Evolutionary conservation across 78 protist species (phyloP), one percentile per base, ranked within the genome.

Genomic region (Planoprotostelium fungivorum): DNA sequence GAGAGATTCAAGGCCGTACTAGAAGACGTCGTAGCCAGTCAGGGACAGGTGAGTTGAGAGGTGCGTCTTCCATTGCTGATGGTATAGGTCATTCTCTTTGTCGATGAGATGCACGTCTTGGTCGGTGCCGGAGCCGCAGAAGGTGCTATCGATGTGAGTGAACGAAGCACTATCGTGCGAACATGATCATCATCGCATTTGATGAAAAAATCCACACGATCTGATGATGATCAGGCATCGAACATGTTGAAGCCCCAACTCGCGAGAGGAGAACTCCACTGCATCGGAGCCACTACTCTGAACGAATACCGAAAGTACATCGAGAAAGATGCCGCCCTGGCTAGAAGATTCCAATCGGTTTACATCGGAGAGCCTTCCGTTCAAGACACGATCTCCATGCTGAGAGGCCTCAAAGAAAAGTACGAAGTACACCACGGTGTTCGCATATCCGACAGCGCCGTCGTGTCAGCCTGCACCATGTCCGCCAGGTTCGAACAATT

Each of bases 221-320:
- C n/a, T n/a, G n/a, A n/a, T n/a, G n/a, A n/a, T n/a, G n/a, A n/a
- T n/a, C 73, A 51, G 73, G 99, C 99, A 0, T 96, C 99, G 28
- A 98, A 99, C 63, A 90, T 99, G 89, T 95, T 99, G 90, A 99
- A 99, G 95, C 99, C 99, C 28, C 86, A 92, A 89, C 98, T 99
- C 29, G 99, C 99, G 16, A 96, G 99, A 0, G 99, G 99, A 31
- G 98, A 98, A 89, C 94, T 99, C 34, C 98, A 97, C 1, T 96
- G 98, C 93, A 97, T 99, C 28, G 99, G 99, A 29, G 99, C 99
- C 23, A 99, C 99, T 0, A 99, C 99, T 0, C 89, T 96, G 1
- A 89, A 92, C 0, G 99, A 99, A 94, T 99, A 98, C 91, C 39
- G 99, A 29, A 90, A 97, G 93, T 88, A 98, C 93, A 91, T 99